phyloP scores from a whole-genome alignment of 768 basidiomycete species.

The Phaeotremella skinneri region DNA sequence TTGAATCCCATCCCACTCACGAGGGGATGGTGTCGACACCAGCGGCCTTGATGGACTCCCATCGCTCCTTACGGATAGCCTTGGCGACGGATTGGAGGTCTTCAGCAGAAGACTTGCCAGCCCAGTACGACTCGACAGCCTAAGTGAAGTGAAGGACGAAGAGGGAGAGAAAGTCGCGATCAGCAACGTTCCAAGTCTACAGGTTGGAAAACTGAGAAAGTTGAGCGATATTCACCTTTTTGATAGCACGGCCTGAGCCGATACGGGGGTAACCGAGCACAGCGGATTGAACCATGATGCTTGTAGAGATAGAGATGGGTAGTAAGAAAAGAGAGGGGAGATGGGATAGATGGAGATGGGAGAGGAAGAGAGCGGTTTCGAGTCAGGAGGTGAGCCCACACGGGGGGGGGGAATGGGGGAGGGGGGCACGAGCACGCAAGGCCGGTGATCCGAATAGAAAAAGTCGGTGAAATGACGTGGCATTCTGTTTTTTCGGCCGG shows the following conservation, averaged over 20 bases:
- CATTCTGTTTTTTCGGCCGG: no score
- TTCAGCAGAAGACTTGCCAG: constrained; percentile 78
- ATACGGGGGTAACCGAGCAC: constrained; percentile 93
- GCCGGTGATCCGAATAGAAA: neutral
- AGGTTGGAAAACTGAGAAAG: neutral
- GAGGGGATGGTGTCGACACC: constrained; percentile 90
- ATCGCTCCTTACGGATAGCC: constrained; percentile 81
- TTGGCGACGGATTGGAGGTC: constrained; percentile 84
- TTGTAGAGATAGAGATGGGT: constrained; percentile 13
- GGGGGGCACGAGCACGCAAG: constrained; percentile 4
- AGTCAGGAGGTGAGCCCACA: no score
- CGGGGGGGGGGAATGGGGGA: constrained; percentile 23
- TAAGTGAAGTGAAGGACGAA: no score
- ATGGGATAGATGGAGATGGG: constrained; percentile 19
- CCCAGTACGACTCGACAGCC: constrained; percentile 98
- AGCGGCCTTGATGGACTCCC: constrained; percentile 76
- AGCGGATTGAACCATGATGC: constrained; percentile 69
- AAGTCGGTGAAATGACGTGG: no score
- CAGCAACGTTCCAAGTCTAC: neutral
- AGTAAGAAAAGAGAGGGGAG: constrained; percentile 9
- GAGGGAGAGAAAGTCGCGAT: constrained; percentile 1
- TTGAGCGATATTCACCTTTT: constrained; percentile 26
- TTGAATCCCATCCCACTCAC: constrained; percentile 56
- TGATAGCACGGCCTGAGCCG: constrained; percentile 57
- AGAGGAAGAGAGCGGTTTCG: constrained; percentile 26